A percentile compares a stretch with the other conserved stretches of the same genome.
These are phyloP conservation scores for Melanomma pulvis-pyrius DNA, from an alignment of 495 filamentous ascomycete genomes.

Conservation along the genomic window DNA sequence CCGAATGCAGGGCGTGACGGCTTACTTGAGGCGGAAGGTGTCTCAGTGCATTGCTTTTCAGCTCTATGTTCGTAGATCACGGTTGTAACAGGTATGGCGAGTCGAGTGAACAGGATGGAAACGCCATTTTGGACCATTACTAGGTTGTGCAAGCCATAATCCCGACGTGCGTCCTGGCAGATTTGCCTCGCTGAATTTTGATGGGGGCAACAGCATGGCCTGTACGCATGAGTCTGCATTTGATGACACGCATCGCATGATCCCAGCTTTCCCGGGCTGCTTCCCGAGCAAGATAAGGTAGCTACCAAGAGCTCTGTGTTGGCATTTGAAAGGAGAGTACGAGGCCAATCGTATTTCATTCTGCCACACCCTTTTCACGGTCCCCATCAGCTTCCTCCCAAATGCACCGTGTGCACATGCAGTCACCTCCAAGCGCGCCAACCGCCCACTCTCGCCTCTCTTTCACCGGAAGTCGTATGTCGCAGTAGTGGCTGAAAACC, in stretches of 20 bases:
- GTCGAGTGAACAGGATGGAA: not conserved
- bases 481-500: conserved; percentile 91
- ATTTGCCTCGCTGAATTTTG: not conserved
- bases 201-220: not conserved
- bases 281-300: no score
- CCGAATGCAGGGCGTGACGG: not conserved
- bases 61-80: no score
- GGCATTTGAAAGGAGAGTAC: not conserved
- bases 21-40: not conserved
- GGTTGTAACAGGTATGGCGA: not conserved
- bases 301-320: not conserved
- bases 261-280: no score
- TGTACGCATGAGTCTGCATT: no score
- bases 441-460: conserved; percentile 85
- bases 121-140: not conserved
- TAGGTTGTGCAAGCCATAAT: not conserved
- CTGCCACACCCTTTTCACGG: not conserved
- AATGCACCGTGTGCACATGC: conserved; percentile 77
- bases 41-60: not conserved
- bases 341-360: not conserved
- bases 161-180: not conserved
- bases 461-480: conserved; percentile 74
- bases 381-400: conserved; percentile 52
- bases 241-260: no score
- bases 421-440: conserved; percentile 81